Conservation (phyloP, 371 early-diverging fungal species). For the Mortierella sp. region DNA sequence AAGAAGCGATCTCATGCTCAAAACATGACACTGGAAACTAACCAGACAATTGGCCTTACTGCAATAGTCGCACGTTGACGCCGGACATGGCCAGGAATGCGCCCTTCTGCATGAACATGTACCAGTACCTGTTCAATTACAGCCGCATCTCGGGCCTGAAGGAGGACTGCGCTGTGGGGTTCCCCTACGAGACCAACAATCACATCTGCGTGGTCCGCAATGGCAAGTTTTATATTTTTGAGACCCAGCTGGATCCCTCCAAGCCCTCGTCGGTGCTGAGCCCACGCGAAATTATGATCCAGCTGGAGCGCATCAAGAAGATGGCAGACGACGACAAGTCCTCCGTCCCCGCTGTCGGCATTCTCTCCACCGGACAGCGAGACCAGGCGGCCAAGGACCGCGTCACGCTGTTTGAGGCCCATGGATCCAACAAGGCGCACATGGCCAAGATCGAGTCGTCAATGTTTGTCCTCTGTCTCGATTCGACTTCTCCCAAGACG, state of each 20-base stretch:
- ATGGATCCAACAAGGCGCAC: constrained; percentile 74
- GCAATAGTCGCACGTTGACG: constrained; percentile 59
- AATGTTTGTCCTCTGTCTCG: constrained; percentile 89
- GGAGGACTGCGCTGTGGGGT: constrained; percentile 63
- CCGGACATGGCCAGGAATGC: constrained; percentile 73
- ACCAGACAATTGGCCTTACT: not conserved
- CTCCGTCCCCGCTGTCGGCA: constrained; percentile 54
- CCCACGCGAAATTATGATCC: constrained; percentile 48
- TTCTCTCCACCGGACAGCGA: constrained; percentile 65
- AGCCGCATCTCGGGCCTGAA: constrained; percentile 68
- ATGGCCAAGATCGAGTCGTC: constrained; percentile 88
- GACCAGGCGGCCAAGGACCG: constrained; percentile 68
- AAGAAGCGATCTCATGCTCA: not conserved
- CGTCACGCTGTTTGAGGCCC: constrained; percentile 73
- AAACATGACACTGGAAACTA: not conserved
- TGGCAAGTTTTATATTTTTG: constrained; percentile 74
- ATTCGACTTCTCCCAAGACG: constrained; percentile 81
- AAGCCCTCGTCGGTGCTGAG: constrained; percentile 52
- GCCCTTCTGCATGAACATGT: constrained; percentile 75
- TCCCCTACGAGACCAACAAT: constrained; percentile 49
- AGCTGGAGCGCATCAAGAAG: constrained; percentile 34
- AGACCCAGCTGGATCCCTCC: constrained; percentile 67
- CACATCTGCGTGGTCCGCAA: constrained; percentile 73
- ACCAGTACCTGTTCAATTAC: constrained; percentile 68
- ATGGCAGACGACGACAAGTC: constrained; percentile 37